Evolutionary conservation across 148 eudicot genomes (phyloP).

Genomic region (Euryodendron excelsum): DNA sequence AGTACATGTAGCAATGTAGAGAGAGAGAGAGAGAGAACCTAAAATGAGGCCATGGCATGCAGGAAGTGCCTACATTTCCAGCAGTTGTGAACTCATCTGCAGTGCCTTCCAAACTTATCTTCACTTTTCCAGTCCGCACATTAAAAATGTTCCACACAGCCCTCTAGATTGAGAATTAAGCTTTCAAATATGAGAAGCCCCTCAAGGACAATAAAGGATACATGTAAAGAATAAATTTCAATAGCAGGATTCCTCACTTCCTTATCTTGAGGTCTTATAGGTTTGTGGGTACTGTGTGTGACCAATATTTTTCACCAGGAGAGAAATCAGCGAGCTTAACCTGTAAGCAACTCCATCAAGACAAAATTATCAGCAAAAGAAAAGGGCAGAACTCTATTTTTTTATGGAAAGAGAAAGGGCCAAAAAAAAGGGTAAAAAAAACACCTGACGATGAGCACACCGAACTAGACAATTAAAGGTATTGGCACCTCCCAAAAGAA

Average conservation of each 20-base stretch:
- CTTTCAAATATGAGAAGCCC: slow-evolving; percentile 17
- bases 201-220: not conserved
- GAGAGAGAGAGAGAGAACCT: slow-evolving; percentile 84
- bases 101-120: slow-evolving; percentile 79
- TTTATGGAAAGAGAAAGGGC: not conserved
- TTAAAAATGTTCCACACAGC: slow-evolving; percentile 71
- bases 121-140: slow-evolving; percentile 76
- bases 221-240: not conserved
- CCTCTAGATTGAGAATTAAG: slow-evolving; percentile 35
- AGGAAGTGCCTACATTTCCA: slow-evolving; percentile 72
- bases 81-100: slow-evolving; percentile 78
- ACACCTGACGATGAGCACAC: slow-evolving; percentile 69
- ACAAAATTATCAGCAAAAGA: not conserved
- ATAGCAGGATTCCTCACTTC: slow-evolving; percentile 42
- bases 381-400: not conserved
- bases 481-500: slow-evolving; percentile 88
- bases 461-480: slow-evolving; percentile 64
- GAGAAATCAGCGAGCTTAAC: slow-evolving; percentile 78
- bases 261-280: slow-evolving; percentile 77
- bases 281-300: slow-evolving; percentile 81
- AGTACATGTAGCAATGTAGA: not conserved
- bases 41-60: slow-evolving; percentile 81
- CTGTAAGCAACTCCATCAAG: slow-evolving; percentile 30
- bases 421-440: not conserved
- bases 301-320: slow-evolving; percentile 78